Evolutionary conservation across 2,329 filamentous ascomycete genomes (phyloP).

Genomic region (Neonectria neomacrospora): DNA sequence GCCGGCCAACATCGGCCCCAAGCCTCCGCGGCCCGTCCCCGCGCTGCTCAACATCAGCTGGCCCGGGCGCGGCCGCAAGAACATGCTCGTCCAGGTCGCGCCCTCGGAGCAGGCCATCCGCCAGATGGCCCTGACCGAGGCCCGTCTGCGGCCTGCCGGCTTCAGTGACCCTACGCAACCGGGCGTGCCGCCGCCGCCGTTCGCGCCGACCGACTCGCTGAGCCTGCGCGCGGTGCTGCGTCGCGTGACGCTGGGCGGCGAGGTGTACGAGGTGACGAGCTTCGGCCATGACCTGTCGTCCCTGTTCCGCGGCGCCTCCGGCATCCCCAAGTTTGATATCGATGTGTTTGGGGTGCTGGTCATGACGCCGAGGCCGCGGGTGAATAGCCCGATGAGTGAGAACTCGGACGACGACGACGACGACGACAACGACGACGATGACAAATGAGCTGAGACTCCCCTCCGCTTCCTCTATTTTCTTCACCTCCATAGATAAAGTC

Average conservation of each 20-base stretch:
- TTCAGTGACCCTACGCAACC: slow-evolving; percentile 23
- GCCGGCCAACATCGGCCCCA: slow-evolving; percentile 1
- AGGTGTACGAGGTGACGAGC: slow-evolving; percentile 40
- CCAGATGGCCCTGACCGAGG: slow-evolving; percentile 35
- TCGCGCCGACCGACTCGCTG: slow-evolving; percentile 15
- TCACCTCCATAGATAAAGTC: neutral
- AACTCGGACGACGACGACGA: slow-evolving; percentile 1
- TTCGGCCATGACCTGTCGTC: slow-evolving; percentile 44
- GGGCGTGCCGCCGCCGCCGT: slow-evolving; percentile 12
- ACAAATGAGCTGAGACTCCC: neutral
- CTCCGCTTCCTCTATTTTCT: neutral
- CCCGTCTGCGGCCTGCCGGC: slow-evolving; percentile 28
- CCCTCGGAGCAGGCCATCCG: slow-evolving; percentile 50
- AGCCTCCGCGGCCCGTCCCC: slow-evolving; percentile 18
- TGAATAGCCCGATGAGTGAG: neutral
- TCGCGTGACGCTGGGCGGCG: slow-evolving; percentile 37
- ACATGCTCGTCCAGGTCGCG: slow-evolving; percentile 44
- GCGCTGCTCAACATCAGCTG: slow-evolving; percentile 45
- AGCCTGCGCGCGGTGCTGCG: slow-evolving; percentile 31
- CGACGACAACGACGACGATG: neutral
- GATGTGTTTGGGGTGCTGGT: slow-evolving; percentile 24
- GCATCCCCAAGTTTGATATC: slow-evolving; percentile 42
- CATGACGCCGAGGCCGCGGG: neutral
- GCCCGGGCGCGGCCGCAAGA: slow-evolving; percentile 44
- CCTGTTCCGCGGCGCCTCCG: slow-evolving; percentile 32